A percentile compares a stretch with the other conserved stretches of the same genome.
Evolutionary conservation across 2,329 filamentous ascomycete genomes (phyloP).

Genomic region (Neoascochyta sp.): DNA sequence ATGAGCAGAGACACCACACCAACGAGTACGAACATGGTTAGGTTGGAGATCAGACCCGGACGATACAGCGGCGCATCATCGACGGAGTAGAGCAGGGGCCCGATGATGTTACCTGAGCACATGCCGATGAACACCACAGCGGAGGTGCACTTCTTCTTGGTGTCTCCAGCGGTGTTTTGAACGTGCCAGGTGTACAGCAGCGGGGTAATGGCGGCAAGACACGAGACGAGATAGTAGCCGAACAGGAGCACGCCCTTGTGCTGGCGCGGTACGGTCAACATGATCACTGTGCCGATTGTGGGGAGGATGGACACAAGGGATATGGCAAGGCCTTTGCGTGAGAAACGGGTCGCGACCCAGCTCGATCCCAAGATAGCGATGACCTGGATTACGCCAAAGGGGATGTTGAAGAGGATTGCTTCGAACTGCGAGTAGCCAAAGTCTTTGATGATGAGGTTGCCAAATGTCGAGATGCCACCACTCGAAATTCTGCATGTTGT

Average conservation of each 20-base stretch:
- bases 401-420: constrained; percentile 57
- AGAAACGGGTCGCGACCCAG: constrained; percentile 49
- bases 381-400: constrained; percentile 54
- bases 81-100: constrained; percentile 35
- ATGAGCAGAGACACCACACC: constrained; percentile 26
- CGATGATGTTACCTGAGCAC: constrained; percentile 39
- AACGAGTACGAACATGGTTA: constrained; percentile 35
- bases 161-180: constrained; percentile 39
- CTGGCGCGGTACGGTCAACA: constrained; percentile 47
- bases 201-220: constrained; percentile 35
- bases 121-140: constrained; percentile 37
- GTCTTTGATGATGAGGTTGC: constrained; percentile 55
- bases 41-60: constrained; percentile 32
- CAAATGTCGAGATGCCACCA: constrained; percentile 58
- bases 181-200: constrained; percentile 39
- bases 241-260: constrained; percentile 51
- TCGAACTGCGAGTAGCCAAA: constrained; percentile 56
- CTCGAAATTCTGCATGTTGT: constrained; percentile 51
- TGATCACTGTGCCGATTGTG: constrained; percentile 49
- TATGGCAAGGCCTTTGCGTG: constrained; percentile 53
- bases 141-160: constrained; percentile 37
- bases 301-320: constrained; percentile 50
- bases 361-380: constrained; percentile 49
- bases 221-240: constrained; percentile 50
- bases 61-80: constrained; percentile 36